phyloP scores from a whole-genome alignment of 768 basidiomycete species.

The Naganishia antarctica region DNA sequence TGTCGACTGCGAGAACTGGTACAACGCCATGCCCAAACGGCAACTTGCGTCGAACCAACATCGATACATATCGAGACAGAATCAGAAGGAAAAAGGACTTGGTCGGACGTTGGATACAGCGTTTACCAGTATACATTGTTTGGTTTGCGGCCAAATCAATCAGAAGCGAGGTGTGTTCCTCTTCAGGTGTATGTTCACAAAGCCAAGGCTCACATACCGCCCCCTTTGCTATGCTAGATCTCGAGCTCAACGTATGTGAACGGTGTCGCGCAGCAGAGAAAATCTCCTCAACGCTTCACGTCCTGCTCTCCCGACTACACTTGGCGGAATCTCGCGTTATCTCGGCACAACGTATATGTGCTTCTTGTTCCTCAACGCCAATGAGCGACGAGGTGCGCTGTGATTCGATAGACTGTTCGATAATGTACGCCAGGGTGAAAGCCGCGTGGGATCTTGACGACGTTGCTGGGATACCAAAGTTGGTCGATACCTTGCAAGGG shows the following conservation, averaged over 20 bases:
- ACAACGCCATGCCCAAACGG: conserved; percentile 68
- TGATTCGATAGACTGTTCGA: conserved; percentile 79
- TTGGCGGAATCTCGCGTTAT: conserved; percentile 58
- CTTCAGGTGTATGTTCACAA: too few species aligned
- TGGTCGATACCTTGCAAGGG: conserved; percentile 25
- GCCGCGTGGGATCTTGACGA: conserved; percentile 48
- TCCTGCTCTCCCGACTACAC: conserved; percentile 58
- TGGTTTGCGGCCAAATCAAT: conserved; percentile 26
- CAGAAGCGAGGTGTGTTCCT: neutral
- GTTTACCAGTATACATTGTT: conserved; percentile 27
- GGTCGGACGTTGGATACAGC: conserved; percentile 24
- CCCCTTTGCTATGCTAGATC: too few species aligned
- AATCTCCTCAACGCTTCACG: conserved; percentile 58
- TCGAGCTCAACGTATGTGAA: conserved; percentile 56
- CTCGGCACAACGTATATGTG: conserved; percentile 66
- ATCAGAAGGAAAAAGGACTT: conserved; percentile 1
- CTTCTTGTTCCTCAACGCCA: conserved; percentile 61
- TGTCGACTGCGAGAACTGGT: conserved; percentile 81
- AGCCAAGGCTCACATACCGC: too few species aligned
- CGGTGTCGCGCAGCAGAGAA: conserved; percentile 54
- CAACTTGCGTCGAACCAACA: conserved; percentile 22
- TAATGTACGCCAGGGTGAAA: conserved; percentile 69
- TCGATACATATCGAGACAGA: neutral
- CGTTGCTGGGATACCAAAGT: conserved; percentile 34
- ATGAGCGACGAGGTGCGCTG: conserved; percentile 63